Base-by-base conservation (phyloP, 331 rosid genomes). In the Arachis monticola region DNA sequence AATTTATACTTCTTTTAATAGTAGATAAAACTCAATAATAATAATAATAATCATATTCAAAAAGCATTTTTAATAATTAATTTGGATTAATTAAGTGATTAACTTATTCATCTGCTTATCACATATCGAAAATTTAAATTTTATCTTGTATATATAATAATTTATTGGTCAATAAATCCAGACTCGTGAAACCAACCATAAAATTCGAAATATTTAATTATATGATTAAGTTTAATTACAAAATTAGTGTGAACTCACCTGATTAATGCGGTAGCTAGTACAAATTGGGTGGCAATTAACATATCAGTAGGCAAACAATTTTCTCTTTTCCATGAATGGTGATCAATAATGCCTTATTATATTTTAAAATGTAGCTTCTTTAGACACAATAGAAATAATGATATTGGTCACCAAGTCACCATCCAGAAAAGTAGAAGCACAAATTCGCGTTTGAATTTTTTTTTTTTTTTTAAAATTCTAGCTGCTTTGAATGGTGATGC, bases 271-370 rank as follows among this genome's bases (percentile, higher is more conserved):
- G 56, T 45, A 42, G 56, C 69, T 35, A 64, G 12, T 57, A 51
- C 45, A 53, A 73, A 12, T 61, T 59, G 60, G 35, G 69, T 73
- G 82, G 80, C 53, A 46, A 41, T 61, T 67, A 82, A 47, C 71
- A 64, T 57, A 35, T 35, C 40, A 35, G 3, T 35, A 64, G 47
- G 52, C 35, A 70, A 75, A 31, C 53, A 77, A 58, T 40, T 56
- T 10, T 10, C 8, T 67, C 56, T 68, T 60, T 74, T 82, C 53
- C 78, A 66, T 70, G 67, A 74, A 78, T 63, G 7, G 80, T 58
- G 68, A 65, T 60, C 83, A 46, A 68, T 68, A 64, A 30, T 67
- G 68, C 58, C 59, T 46, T 82, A 69, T 78, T 82, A 69, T 78
- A 74, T 74, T 69, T 79, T 75, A 79, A 60, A 9, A n/a, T 76